A percentile compares a stretch with the other conserved stretches of the same genome.
These are phyloP conservation scores for Clausena lansium DNA, from an alignment of 345 rosid species.

Conservation along the genomic window DNA sequence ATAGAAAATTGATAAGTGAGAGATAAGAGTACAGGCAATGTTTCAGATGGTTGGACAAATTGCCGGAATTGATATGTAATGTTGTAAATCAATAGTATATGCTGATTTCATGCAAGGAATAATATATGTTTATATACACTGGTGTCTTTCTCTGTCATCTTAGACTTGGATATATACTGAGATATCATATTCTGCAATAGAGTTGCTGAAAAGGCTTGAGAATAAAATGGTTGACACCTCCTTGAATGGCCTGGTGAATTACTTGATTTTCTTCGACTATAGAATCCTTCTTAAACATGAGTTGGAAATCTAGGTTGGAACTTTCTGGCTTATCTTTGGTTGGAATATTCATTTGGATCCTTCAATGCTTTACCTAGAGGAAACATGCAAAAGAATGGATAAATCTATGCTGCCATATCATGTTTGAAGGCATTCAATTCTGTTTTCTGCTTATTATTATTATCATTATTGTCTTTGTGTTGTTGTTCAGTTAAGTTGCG, in stretches of 20 bases:
- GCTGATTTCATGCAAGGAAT: background rate
- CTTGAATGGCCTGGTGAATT: background rate
- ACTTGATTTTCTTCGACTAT: background rate
- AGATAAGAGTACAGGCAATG: slow-evolving; percentile 5
- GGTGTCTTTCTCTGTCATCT: background rate
- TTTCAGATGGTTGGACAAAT: background rate
- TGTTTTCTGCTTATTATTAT: background rate
- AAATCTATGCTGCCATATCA: background rate
- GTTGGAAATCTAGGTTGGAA: background rate
- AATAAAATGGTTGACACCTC: background rate
- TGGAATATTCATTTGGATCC: background rate
- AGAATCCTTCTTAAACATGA: background rate
- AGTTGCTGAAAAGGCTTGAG: background rate
- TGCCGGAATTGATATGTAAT: background rate
- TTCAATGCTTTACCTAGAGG: background rate
- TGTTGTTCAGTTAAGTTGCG: background rate
- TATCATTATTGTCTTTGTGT: background rate
- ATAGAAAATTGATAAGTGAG: background rate
- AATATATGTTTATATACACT: background rate
- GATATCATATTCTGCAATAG: background rate
- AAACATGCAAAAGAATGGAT: background rate
- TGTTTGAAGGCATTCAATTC: background rate
- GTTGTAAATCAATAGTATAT: background rate
- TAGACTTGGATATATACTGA: background rate
- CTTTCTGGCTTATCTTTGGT: background rate